Conservation (phyloP, 176 grass and related monocot species). For the Avena sativa region DNA sequence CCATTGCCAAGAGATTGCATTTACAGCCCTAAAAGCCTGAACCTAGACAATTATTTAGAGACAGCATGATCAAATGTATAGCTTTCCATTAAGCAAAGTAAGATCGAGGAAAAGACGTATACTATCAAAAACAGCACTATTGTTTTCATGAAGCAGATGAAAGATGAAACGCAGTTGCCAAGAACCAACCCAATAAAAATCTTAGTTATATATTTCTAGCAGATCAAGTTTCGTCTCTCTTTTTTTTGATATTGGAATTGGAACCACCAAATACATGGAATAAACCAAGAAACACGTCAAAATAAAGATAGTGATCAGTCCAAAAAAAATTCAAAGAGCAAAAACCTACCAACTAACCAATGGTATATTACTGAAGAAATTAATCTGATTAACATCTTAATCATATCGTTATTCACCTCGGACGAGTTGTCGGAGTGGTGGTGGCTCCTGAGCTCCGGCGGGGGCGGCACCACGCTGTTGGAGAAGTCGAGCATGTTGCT, state of each 20-base stretch:
- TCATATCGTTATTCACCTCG: conserved; percentile 58
- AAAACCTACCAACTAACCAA: not conserved
- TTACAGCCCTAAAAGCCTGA: conserved; percentile 42
- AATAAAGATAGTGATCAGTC: not conserved
- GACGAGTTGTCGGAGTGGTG: conserved; percentile 80
- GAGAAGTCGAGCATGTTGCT: conserved; percentile 97
- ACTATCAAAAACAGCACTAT: conserved; percentile 9
- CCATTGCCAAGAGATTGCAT: conserved; percentile 57
- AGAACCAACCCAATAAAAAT: not conserved
- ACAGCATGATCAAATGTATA: conserved; percentile 43
- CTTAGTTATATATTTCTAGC: not conserved
- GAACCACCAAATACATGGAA: not conserved
- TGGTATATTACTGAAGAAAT: not conserved
- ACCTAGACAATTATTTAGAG: conserved; percentile 22
- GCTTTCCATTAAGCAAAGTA: conserved; percentile 33
- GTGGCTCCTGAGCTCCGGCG: conserved; percentile 55
- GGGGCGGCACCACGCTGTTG: conserved; percentile 39
- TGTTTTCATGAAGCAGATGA: conserved; percentile 30
- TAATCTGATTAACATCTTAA: not conserved
- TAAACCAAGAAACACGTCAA: not conserved
- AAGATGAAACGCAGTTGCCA: not conserved
- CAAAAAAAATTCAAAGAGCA: conserved; percentile 1
- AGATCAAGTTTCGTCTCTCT: not conserved
- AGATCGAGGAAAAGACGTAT: conserved; percentile 21
- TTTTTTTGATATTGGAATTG: too few relatives aligned